Evolutionary conservation across 495 filamentous ascomycete species (phyloP).

Genomic region (Massariosphaeria phaeospora): DNA sequence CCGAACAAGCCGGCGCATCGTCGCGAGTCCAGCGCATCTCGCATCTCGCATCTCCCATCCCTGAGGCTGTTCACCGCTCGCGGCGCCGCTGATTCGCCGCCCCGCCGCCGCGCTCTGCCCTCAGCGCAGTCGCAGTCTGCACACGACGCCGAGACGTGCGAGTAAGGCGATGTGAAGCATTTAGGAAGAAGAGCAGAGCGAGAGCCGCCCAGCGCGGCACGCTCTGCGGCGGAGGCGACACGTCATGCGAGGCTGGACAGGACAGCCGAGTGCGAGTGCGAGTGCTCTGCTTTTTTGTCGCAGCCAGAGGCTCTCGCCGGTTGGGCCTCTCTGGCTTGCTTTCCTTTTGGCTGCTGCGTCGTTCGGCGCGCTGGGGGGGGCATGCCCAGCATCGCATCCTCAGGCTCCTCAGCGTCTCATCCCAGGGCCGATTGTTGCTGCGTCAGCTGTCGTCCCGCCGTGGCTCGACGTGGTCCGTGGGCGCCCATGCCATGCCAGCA

Average conservation of each 20-base stretch:
- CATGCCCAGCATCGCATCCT: too few relatives aligned
- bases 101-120: constrained; percentile 7
- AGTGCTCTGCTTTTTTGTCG: constrained; percentile 18
- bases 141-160: constrained; percentile 16
- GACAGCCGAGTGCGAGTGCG: constrained; percentile 6
- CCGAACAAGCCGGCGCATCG: constrained; percentile 10
- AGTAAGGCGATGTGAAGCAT: constrained; percentile 20
- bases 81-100: constrained; percentile 24
- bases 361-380: constrained; percentile 11
- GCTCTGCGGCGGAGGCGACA: constrained; percentile 24
- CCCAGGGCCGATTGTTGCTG: too few relatives aligned
- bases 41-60: too few relatives aligned
- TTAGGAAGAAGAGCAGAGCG: constrained; percentile 15
- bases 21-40: constrained; percentile 15
- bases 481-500: constrained; percentile 26
- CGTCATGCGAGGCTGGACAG: constrained; percentile 29
- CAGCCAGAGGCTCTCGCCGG: constrained; percentile 23
- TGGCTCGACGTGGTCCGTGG: constrained; percentile 26
- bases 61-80: constrained; percentile 30
- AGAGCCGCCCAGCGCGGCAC: constrained; percentile 12
- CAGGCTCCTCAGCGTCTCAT: too few relatives aligned
- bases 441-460: constrained; percentile 24
- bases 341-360: constrained; percentile 23
- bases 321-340: constrained; percentile 16
- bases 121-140: constrained; percentile 7